These are phyloP conservation scores for Phylloporus sp. DNA, from an alignment of 768 basidiomycete species.

Conservation along the genomic window DNA sequence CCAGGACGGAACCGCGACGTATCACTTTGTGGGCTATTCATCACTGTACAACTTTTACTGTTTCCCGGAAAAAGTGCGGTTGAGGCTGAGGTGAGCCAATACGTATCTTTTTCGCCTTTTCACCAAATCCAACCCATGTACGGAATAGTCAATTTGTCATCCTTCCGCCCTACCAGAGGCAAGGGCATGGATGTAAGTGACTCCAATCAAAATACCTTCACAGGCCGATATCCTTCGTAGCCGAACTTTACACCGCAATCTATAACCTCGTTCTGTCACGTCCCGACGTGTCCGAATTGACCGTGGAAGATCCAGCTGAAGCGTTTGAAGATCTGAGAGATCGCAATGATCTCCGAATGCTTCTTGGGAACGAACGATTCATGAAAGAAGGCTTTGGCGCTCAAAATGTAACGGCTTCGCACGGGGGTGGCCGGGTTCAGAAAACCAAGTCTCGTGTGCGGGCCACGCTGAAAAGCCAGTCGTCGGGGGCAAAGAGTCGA, in stretches of 20 bases:
- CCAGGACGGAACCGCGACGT: slow-evolving; percentile 51
- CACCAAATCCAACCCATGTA: neutral
- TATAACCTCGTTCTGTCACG: slow-evolving; percentile 70
- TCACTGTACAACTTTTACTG: slow-evolving; percentile 95
- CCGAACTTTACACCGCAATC: slow-evolving; percentile 82
- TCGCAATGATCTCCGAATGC: slow-evolving; percentile 81
- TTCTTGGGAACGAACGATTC: slow-evolving; percentile 62
- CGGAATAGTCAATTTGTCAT: slow-evolving; percentile 87
- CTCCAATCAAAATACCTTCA: neutral
- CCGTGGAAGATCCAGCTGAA: slow-evolving; percentile 97
- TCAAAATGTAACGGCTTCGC: slow-evolving; percentile 32
- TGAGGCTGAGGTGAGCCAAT: slow-evolving; percentile 72
- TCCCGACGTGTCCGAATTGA: slow-evolving; percentile 80
- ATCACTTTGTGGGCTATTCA: slow-evolving; percentile 94
- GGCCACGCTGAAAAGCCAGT: slow-evolving; percentile 20
- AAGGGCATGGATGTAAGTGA: slow-evolving; percentile 84
- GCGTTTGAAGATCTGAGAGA: slow-evolving; percentile 96
- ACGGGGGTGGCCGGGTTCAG: slow-evolving; percentile 44
- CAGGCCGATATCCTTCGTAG: slow-evolving; percentile 35
- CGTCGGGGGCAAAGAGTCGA: slow-evolving; percentile 24
- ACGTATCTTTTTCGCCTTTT: neutral
- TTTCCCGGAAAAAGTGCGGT: slow-evolving; percentile 85
- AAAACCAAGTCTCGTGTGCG: slow-evolving; percentile 41
- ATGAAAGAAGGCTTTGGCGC: slow-evolving; percentile 66
- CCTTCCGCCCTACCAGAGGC: slow-evolving; percentile 82